These are phyloP conservation scores for Torulaspora quercuum DNA, from an alignment of 805 yeast genomes.

Conservation along the genomic window DNA sequence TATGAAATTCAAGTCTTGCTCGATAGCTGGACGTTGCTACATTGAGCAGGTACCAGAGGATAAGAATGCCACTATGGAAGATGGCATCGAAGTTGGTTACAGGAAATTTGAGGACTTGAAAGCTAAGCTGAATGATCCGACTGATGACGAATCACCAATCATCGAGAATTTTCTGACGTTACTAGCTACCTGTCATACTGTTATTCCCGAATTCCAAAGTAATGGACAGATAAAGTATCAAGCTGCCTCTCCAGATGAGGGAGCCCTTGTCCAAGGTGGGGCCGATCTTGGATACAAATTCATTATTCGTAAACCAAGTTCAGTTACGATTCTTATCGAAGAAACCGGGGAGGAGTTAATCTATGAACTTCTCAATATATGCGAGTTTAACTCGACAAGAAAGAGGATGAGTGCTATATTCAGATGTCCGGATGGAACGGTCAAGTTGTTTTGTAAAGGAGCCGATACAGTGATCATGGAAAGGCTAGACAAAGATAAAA, in stretches of 20 bases:
- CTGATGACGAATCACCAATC: slow-evolving; percentile 43
- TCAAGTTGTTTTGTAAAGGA: slow-evolving; percentile 88
- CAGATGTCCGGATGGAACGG: slow-evolving; percentile 89
- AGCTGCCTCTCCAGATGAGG: slow-evolving; percentile 99
- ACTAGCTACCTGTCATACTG: slow-evolving; percentile 93
- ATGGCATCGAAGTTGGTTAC: slow-evolving; percentile 79
- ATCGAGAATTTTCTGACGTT: slow-evolving; percentile 78
- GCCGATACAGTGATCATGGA: slow-evolving; percentile 96
- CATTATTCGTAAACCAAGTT: slow-evolving; percentile 77
- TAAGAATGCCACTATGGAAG: slow-evolving; percentile 62
- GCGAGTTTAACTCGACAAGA: slow-evolving; percentile 96
- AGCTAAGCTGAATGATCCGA: slow-evolving; percentile 42
- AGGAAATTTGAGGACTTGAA: slow-evolving; percentile 65
- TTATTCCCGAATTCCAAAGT: slow-evolving; percentile 79
- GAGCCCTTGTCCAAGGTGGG: slow-evolving; percentile 97
- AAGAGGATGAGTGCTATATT: slow-evolving; percentile 96
- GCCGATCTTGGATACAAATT: slow-evolving; percentile 83
- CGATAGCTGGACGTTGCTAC: slow-evolving; percentile 89
- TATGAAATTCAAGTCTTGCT: slow-evolving; percentile 93
- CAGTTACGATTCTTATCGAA: slow-evolving; percentile 60
- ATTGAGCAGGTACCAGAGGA: slow-evolving; percentile 91
- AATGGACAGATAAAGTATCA: slow-evolving; percentile 79
- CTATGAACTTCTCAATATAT: slow-evolving; percentile 80
- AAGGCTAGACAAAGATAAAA: slow-evolving; percentile 61
- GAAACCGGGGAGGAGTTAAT: slow-evolving; percentile 49